Evolutionary conservation across 805 yeast species (phyloP), one percentile per base, ranked within the genome.

Genomic region (Saccharomycopsis amapae): DNA sequence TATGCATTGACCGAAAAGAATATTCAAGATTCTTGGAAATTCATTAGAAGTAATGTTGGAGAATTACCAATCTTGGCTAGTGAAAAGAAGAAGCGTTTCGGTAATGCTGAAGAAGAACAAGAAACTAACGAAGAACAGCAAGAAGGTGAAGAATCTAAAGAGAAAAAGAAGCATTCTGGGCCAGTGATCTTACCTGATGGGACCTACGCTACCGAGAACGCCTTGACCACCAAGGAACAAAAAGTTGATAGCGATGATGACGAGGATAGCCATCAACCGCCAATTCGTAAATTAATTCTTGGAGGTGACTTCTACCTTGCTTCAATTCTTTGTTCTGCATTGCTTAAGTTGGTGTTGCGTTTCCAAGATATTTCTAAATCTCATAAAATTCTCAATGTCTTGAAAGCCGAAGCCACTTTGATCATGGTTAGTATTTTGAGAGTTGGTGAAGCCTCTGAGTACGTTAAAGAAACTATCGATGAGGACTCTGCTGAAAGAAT

Each of bases 171-270:
- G 26, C 62, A 68, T 47, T 53, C 54, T 32, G 85, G 85, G 38
- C 97, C 97, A 18, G 81, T 83, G 49, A 81, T 93, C 49, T 73
- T 93, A 54, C 96, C 98, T n/a, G 99, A 93, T 67, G 99, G 99
- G 56, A 93, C 99, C 0, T 93, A 93, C 65, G 98, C 98, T 24
- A 85, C 96, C 35, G 98, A 93, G 65, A 78, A 79, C 52, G 93
- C 95, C 0, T 66, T 81, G 47, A 83, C 83, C 13, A 66, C 78
- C 4, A 69, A 68, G 34, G 57, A 58, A 18, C 38, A 48, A 12
- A 68, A 67, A 44, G 66, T 68, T 18, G 61, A 62, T n/a, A 50
- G 50, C 18, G 50, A 56, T 20, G 53, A 53, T 13, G 62, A 61
- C 4, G 63, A 13, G 9, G 67, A 72, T n/a, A 62, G 63, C 13